Evolutionary conservation across 495 filamentous ascomycete species (phyloP).

Genomic region (Tuber calosporum): DNA sequence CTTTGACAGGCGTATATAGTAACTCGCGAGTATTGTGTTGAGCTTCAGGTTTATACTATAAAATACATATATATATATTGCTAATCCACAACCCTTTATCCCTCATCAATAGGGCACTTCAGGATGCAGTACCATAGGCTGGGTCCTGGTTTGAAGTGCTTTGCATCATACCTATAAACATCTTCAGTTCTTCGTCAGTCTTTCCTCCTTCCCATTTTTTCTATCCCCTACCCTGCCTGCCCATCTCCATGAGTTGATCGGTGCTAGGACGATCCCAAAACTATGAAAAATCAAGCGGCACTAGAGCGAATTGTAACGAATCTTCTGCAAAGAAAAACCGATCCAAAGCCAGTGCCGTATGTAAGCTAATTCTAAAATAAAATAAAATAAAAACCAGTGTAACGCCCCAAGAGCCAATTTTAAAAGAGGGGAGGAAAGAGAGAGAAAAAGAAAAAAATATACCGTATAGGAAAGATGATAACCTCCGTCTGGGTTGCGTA

Average conservation of each 20-base stretch:
- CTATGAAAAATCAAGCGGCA: not conserved
- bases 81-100: too few relatives aligned
- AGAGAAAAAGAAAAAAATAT: conserved; percentile 10
- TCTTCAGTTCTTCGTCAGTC: not conserved
- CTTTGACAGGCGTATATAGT: too few relatives aligned
- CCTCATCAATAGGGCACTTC: too few relatives aligned
- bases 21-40: too few relatives aligned
- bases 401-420: not conserved
- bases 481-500: not conserved
- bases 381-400: not conserved
- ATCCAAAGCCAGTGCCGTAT: not conserved
- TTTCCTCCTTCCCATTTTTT: not conserved
- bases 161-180: not conserved
- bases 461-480: not conserved
- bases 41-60: too few relatives aligned
- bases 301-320: not conserved
- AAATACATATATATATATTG: too few relatives aligned
- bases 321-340: not conserved
- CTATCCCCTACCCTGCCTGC: not conserved
- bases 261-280: not conserved
- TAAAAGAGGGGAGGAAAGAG: not conserved
- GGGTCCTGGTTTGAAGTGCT: too few relatives aligned
- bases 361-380: not conserved
- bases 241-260: not conserved
- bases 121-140: too few relatives aligned